Base-by-base conservation (phyloP, 2,329 filamentous ascomycete genomes). In the Coniella vitis region DNA sequence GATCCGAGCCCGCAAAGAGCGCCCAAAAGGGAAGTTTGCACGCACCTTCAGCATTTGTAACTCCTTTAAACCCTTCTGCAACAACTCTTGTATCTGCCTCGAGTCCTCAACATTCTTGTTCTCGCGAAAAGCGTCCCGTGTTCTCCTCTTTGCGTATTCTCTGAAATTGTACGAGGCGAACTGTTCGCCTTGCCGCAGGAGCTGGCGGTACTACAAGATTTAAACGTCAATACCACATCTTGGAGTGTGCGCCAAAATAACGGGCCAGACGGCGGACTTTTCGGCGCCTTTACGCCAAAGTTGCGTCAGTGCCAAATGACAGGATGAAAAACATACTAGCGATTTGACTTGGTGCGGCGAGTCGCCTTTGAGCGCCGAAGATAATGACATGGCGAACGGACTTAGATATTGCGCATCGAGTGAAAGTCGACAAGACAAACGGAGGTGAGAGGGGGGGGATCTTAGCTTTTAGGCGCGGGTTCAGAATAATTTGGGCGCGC, bases 161-260 rank as follows among this genome's bases (percentile, higher is more conserved):
- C 93, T 83, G 77, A 96, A 98, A 72, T 97, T 98, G 75, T 97
- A 98, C 58, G 86, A 82, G 54, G 89, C 81, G 68, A 98, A 97
- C 63, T 95, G 87, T 54, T 78, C 76, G 54, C 89, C 83, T 67
- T 93, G 86, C 59, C 90, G 86, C 61, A 97, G 75, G 60, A 98
- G 75, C 62, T 91, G 91, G 57, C 93, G 90, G 70, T 95, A 97
- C 90, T 95, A 56, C 14, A 43, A 32, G 10, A 12, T 14, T 22
- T 16, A 39, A 31, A 38, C 50, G 38, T 43, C 40, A 53, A 38
- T 32, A 35, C 43, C 51, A 31, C 44, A 36, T 17, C 35, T 46
- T 37, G 43, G 44, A 29, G n/a, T 21, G 4, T n/a, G 8, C 20
- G 5, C 16, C 16, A 10, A 19, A 17, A 13, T 13, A 36, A 19